These are phyloP conservation scores for Alternaria sp. DNA, from an alignment of 2,329 filamentous ascomycete species.

Conservation along the genomic window DNA sequence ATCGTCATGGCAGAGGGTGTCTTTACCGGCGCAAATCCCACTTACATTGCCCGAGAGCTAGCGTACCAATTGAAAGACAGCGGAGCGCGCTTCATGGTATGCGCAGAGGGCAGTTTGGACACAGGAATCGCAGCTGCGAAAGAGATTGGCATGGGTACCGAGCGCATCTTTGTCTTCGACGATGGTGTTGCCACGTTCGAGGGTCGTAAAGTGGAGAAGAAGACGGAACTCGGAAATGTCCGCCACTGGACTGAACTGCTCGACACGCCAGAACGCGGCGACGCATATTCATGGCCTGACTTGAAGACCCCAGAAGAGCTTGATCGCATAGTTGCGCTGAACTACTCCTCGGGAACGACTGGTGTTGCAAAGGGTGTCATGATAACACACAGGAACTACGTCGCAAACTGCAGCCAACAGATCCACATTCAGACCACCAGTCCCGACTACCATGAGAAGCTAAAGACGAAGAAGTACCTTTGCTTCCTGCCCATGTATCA, in stretches of 20 bases:
- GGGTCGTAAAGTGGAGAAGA: conserved; percentile 42
- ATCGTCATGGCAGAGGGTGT: conserved; percentile 78
- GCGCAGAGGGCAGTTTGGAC: conserved; percentile 65
- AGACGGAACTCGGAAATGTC: conserved; percentile 49
- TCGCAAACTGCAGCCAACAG: conserved; percentile 71
- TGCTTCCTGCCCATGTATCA: conserved; percentile 71
- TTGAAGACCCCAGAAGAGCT: conserved; percentile 57
- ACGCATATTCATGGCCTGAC: conserved; percentile 68
- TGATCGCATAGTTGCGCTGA: conserved; percentile 69
- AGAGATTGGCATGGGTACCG: conserved; percentile 60
- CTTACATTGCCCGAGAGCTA: conserved; percentile 72
- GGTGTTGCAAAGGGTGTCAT: conserved; percentile 85
- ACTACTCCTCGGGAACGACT: conserved; percentile 81
- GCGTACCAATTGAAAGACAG: conserved; percentile 77
- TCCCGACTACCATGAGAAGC: conserved; percentile 57
- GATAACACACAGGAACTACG: conserved; percentile 78
- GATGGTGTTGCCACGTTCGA: conserved; percentile 56
- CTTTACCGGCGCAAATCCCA: conserved; percentile 77
- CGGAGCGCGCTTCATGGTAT: conserved; percentile 70
- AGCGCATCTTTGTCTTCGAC: conserved; percentile 71
- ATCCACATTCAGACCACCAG: conserved; percentile 56
- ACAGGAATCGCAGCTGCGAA: conserved; percentile 71
- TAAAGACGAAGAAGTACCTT: conserved; percentile 55
- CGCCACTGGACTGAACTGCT: conserved; percentile 71
- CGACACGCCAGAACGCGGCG: conserved; percentile 54